Percentiles rank a stretch among this genome's conserved stretches.
These are phyloP conservation scores for Tausonia pullulans DNA, from an alignment of 1,284 basidiomycete genomes.

Conservation along the genomic window DNA sequence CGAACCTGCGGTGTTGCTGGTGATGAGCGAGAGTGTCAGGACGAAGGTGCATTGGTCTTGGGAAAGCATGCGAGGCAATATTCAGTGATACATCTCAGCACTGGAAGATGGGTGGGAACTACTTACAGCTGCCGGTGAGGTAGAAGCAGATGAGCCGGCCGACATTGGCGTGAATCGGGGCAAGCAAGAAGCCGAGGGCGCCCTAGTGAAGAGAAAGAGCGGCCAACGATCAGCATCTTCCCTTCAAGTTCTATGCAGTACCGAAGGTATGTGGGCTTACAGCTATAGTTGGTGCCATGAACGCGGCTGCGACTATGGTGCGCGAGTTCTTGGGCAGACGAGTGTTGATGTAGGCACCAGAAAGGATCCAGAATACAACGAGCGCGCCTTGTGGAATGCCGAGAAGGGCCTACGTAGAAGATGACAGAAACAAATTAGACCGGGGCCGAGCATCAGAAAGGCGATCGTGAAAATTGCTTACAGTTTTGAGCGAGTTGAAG, in stretches of 20 bases:
- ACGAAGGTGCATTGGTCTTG: slow-evolving; percentile 39
- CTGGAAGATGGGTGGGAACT: no score
- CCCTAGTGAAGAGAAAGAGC: slow-evolving; percentile 24
- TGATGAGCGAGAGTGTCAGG: slow-evolving; percentile 39
- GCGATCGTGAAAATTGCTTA: no score
- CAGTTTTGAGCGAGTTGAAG: slow-evolving; percentile 30
- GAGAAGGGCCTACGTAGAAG: slow-evolving; percentile 22
- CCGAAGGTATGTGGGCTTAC: no score
- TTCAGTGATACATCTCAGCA: no score
- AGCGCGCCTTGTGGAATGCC: slow-evolving; percentile 31
- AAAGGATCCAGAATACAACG: slow-evolving; percentile 31
- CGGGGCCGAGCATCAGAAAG: no score
- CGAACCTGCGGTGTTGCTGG: slow-evolving; percentile 16
- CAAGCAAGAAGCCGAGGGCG: slow-evolving; percentile 35
- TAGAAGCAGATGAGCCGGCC: slow-evolving; percentile 18
- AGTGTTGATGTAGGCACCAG: slow-evolving; percentile 28
- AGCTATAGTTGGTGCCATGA: not conserved
- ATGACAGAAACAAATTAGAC: no score
- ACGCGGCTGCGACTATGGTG: slow-evolving; percentile 25
- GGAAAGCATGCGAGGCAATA: slow-evolving; percentile 34
- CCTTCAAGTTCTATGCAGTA: not conserved
- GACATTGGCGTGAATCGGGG: slow-evolving; percentile 31
- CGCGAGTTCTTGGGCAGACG: slow-evolving; percentile 30
- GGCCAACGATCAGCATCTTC: not conserved
- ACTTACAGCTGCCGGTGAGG: not conserved